Evolutionary conservation across 2,329 filamentous ascomycete species (phyloP).

Genomic region (Leptosphaerulina australis): DNA sequence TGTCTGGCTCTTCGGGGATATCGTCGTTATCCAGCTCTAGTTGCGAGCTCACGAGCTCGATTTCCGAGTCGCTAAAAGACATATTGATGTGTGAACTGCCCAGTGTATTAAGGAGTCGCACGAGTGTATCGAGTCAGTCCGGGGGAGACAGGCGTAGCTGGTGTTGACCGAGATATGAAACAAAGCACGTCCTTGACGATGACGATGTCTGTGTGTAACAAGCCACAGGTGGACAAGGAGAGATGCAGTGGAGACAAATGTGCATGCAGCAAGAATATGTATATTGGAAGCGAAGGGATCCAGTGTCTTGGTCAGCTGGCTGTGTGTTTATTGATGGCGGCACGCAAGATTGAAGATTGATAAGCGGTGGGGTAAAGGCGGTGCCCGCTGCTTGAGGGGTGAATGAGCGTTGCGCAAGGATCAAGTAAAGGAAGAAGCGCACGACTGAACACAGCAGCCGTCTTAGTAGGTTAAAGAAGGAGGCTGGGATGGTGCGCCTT

Average conservation of each 20-base stretch:
- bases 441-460: constrained; percentile 16
- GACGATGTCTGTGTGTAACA: constrained; percentile 26
- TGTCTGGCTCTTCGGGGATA: constrained; percentile 51
- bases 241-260: constrained; percentile 14
- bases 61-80: constrained; percentile 44
- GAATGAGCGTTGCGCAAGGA: constrained; percentile 22
- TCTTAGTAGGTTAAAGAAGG: constrained; percentile 21
- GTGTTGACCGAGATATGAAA: constrained; percentile 32
- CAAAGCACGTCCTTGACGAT: constrained; percentile 37
- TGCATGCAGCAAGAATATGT: constrained; percentile 28
- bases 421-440: constrained; percentile 11
- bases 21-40: constrained; percentile 45
- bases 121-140: constrained; percentile 28
- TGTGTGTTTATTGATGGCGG: constrained; percentile 3
- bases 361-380: constrained; percentile 16
- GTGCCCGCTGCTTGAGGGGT: constrained; percentile 2
- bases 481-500: constrained; percentile 29
- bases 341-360: constrained; percentile 14
- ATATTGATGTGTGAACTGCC: constrained; percentile 24
- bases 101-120: constrained; percentile 22
- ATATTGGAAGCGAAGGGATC: constrained; percentile 29
- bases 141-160: constrained; percentile 19
- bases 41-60: constrained; percentile 39
- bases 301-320: constrained; percentile 15
- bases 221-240: constrained; percentile 28